These are phyloP conservation scores for Crataegus laevigata DNA, from an alignment of 306 rosid species.

Conservation along the genomic window DNA sequence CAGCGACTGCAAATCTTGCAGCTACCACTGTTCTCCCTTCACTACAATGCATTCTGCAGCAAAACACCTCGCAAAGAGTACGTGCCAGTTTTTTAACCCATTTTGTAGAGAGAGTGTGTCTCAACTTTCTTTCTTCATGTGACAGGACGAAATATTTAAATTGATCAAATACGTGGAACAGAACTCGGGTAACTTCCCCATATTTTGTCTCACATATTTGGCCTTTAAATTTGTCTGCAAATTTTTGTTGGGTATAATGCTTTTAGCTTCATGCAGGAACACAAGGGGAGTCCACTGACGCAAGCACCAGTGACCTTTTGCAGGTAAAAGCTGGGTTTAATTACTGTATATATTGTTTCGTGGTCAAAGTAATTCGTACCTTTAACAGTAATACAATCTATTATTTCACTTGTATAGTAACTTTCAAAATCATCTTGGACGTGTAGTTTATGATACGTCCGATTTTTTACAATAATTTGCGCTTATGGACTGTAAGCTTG, in stretches of 20 bases:
- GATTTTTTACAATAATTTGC: neutral
- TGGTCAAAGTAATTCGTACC: neutral
- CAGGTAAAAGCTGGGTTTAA: constrained; percentile 43
- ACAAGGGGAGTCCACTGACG: constrained; percentile 52
- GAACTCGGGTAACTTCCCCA: constrained; percentile 51
- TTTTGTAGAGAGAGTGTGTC: constrained; percentile 6
- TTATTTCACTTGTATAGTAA: too few relatives aligned
- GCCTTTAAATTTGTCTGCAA: neutral
- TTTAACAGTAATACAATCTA: too few relatives aligned
- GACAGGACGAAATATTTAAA: constrained; percentile 80
- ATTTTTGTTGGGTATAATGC: constrained; percentile 25
- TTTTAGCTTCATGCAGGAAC: constrained; percentile 44
- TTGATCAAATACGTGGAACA: constrained; percentile 80
- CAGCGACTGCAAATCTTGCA: constrained; percentile 37
- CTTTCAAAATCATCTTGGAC: neutral
- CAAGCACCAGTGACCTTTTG: constrained; percentile 41
- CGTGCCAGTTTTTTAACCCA: constrained; percentile 1
- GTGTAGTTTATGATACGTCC: neutral
- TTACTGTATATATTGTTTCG: neutral
- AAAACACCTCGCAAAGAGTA: constrained; percentile 78
- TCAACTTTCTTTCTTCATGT: constrained; percentile 12
- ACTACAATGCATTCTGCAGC: constrained; percentile 73
- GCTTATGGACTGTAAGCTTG: neutral
- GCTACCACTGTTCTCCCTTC: constrained; percentile 52
- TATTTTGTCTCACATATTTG: constrained; percentile 4